Percentiles rank a stretch among this genome's conserved stretches.
phyloP scores from a whole-genome alignment of 306 rosid genomes.

The Quercus gilva region DNA sequence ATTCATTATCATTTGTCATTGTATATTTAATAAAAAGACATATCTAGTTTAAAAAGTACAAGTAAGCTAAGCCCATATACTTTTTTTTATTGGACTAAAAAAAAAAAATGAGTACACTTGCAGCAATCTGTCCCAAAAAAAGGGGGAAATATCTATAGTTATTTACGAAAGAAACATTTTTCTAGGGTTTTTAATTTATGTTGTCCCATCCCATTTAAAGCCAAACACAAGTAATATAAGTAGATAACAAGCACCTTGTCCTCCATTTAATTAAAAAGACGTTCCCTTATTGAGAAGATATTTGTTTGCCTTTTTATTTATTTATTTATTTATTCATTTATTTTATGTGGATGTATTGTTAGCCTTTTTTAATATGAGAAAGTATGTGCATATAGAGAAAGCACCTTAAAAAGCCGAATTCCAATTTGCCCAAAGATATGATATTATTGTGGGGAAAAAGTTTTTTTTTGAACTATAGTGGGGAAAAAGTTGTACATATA shows the following conservation, averaged over 20 bases:
- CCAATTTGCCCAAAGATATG: slow-evolving; percentile 59
- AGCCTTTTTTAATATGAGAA: slow-evolving; percentile 1
- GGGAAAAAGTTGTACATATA: slow-evolving; percentile 20
- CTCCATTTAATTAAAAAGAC: slow-evolving; percentile 14
- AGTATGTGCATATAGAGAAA: slow-evolving; percentile 38
- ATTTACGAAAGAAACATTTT: not conserved
- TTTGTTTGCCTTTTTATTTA: not conserved
- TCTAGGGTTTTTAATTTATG: not conserved
- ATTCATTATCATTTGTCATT: fast-evolving
- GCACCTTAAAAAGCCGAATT: slow-evolving; percentile 67
- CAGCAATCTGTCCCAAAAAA: no score
- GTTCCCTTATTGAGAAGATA: slow-evolving; percentile 20
- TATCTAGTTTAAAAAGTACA: no score
- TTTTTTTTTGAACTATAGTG: slow-evolving; percentile 3
- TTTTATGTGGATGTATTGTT: no score
- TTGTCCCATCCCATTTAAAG: not conserved
- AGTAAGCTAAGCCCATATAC: no score
- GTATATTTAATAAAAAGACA: fast-evolving
- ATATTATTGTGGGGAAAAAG: slow-evolving; percentile 32
- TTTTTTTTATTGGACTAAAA: no score
- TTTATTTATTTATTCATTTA: no score
- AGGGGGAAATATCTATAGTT: not conserved
- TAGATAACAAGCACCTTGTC: not conserved
- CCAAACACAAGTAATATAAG: not conserved
- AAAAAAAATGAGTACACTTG: no score